phyloP scores from a whole-genome alignment of 2,329 filamentous ascomycete genomes.

The Paraphoma sp. region DNA sequence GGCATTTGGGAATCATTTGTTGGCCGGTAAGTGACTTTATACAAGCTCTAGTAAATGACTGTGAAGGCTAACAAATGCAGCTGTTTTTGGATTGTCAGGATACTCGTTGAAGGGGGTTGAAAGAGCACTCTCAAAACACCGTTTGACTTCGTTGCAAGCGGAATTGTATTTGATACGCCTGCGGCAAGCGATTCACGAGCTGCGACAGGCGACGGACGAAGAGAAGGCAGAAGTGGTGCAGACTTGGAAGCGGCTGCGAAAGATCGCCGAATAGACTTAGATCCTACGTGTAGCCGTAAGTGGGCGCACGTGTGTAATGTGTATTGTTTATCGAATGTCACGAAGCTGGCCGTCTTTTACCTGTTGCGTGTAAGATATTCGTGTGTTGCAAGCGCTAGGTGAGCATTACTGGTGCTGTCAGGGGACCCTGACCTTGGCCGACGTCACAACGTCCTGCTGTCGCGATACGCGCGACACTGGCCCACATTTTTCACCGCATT shows the following conservation, averaged over 20 bases:
- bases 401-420: too few species aligned
- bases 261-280: background rate
- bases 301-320: background rate
- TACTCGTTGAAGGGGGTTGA: constrained; percentile 30
- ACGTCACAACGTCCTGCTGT: background rate
- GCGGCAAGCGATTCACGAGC: constrained; percentile 2
- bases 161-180: constrained; percentile 8
- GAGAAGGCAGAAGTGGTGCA: background rate
- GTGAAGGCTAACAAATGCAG: background rate
- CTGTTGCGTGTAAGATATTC: too few species aligned
- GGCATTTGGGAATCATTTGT: constrained; percentile 13
- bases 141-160: constrained; percentile 4
- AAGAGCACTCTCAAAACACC: constrained; percentile 2
- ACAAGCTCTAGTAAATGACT: too few species aligned
- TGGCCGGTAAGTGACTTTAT: constrained; percentile 9
- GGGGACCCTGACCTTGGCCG: background rate
- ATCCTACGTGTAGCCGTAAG: background rate
- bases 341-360: too few species aligned
- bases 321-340: background rate
- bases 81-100: constrained; percentile 2
- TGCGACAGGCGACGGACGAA: background rate
- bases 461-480: background rate
- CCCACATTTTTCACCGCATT: background rate
- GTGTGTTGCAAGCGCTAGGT: too few species aligned
- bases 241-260: constrained; percentile 1